Evolutionary conservation across 805 yeast genomes (phyloP).

Genomic region (Saccharomycopsis sp.): DNA sequence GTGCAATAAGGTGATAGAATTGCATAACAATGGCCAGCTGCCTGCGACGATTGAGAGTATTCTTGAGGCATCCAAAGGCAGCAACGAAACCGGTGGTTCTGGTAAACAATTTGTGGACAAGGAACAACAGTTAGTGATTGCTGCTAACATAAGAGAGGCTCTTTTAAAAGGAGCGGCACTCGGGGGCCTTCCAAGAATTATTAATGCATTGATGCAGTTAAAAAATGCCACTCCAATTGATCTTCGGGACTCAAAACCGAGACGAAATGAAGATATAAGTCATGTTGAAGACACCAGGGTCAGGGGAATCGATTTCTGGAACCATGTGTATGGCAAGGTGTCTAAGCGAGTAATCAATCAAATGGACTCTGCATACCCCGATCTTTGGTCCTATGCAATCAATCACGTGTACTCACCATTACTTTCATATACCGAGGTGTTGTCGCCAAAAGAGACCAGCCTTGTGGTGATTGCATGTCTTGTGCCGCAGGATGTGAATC

Average conservation of each 20-base stretch:
- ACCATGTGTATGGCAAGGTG: slow-evolving; percentile 67
- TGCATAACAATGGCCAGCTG: slow-evolving; percentile 15
- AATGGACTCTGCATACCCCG: slow-evolving; percentile 73
- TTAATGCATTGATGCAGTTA: slow-evolving; percentile 65
- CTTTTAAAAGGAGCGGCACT: slow-evolving; percentile 72
- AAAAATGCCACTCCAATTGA: slow-evolving; percentile 56
- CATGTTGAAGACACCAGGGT: slow-evolving; percentile 22
- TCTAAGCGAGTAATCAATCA: slow-evolving; percentile 61
- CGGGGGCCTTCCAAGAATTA: slow-evolving; percentile 78
- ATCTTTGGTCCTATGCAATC: slow-evolving; percentile 67
- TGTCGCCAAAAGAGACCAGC: slow-evolving; percentile 66
- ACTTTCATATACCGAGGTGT: slow-evolving; percentile 57
- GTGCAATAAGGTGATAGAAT: not conserved
- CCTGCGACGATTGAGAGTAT: slow-evolving; percentile 16
- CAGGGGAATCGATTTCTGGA: slow-evolving; percentile 67
- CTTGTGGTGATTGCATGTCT: slow-evolving; percentile 70
- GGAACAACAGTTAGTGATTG: slow-evolving; percentile 27
- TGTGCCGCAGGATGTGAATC: slow-evolving; percentile 89
- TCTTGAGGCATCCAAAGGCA: slow-evolving; percentile 12
- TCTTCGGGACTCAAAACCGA: slow-evolving; percentile 30
- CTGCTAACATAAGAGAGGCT: slow-evolving; percentile 66
- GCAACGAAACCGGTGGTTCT: not conserved
- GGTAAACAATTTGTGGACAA: slow-evolving; percentile 5
- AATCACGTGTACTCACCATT: slow-evolving; percentile 74
- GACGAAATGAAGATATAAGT: slow-evolving; percentile 25